A percentile compares a stretch with the other conserved stretches of the same genome.
Conservation (phyloP, 2,329 filamentous ascomycete genomes). For the Penicillium sp. region DNA sequence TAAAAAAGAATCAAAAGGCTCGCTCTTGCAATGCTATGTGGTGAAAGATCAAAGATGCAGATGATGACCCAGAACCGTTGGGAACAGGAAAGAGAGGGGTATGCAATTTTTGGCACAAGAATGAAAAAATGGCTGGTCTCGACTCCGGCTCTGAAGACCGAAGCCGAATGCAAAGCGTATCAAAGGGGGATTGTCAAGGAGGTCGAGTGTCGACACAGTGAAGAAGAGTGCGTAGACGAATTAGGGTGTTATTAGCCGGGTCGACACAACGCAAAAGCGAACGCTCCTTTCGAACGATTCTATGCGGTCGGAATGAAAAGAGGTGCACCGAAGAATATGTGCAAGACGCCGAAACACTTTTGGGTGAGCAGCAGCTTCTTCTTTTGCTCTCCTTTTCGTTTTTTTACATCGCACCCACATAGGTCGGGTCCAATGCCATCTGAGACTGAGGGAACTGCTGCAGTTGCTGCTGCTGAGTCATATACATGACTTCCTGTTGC, state of each 20-base stretch:
- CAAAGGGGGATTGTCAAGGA: slow-evolving; percentile 12
- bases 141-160: slow-evolving; percentile 20
- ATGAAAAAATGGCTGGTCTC: slow-evolving; percentile 25
- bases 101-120: slow-evolving; percentile 35
- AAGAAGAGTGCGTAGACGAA: slow-evolving; percentile 11
- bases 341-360: slow-evolving; percentile 22
- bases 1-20: slow-evolving; percentile 36
- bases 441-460: slow-evolving; percentile 34
- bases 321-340: slow-evolving; percentile 21
- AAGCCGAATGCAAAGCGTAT: slow-evolving; percentile 24
- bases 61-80: slow-evolving; percentile 31
- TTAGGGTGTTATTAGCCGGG: slow-evolving; percentile 16
- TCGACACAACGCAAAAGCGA: slow-evolving; percentile 15
- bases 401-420: slow-evolving; percentile 25
- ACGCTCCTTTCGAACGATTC: slow-evolving; percentile 16
- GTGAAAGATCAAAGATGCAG: slow-evolving; percentile 37
- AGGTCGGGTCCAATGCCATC: slow-evolving; percentile 35
- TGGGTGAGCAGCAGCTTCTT: slow-evolving; percentile 13
- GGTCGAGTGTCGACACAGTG: slow-evolving; percentile 17
- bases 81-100: slow-evolving; percentile 34
- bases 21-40: slow-evolving; percentile 49
- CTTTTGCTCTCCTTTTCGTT: slow-evolving; percentile 12
- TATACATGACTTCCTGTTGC: slow-evolving; percentile 33
- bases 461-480: slow-evolving; percentile 29
- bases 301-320: slow-evolving; percentile 15